Conservation (phyloP, 345 rosid genomes). For the Lepidium africanum region DNA sequence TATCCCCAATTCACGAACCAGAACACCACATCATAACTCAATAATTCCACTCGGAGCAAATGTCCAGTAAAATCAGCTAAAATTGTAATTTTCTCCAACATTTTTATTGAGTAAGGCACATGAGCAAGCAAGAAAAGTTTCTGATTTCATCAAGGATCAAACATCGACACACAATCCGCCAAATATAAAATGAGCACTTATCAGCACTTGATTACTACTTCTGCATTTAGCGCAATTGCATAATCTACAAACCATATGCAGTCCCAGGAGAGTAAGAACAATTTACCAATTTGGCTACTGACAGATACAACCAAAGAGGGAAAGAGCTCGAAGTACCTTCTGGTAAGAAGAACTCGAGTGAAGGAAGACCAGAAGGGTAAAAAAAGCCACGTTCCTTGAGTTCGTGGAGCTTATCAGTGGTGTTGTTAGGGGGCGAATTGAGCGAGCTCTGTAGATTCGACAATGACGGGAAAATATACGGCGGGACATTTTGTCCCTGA, state of each 20-base stretch:
- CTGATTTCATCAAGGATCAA: neutral
- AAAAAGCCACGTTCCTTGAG: constrained; percentile 41
- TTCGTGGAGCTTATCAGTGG: constrained; percentile 14
- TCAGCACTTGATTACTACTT: neutral
- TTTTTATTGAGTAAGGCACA: neutral
- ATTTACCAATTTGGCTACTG: constrained; percentile 1
- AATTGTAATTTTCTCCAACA: neutral
- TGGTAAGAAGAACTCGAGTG: constrained; percentile 80
- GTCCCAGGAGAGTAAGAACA: neutral
- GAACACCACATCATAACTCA: neutral
- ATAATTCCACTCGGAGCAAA: neutral
- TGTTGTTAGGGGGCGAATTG: constrained; percentile 7
- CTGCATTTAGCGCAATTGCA: neutral
- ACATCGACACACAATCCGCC: neutral
- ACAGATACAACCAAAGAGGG: neutral
- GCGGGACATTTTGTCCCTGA: constrained; percentile 31
- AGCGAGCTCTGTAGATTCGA: constrained; percentile 36
- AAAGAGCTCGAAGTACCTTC: constrained; percentile 40
- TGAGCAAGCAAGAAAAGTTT: neutral
- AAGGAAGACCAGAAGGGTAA: constrained; percentile 80
- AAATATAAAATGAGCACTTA: neutral
- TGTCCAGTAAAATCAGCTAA: neutral
- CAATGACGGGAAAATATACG: constrained; percentile 56
- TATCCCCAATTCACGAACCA: neutral
- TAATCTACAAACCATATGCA: neutral